Evolutionary conservation across 805 yeast species (phyloP).

Genomic region (Brettanomyces anomalus): DNA sequence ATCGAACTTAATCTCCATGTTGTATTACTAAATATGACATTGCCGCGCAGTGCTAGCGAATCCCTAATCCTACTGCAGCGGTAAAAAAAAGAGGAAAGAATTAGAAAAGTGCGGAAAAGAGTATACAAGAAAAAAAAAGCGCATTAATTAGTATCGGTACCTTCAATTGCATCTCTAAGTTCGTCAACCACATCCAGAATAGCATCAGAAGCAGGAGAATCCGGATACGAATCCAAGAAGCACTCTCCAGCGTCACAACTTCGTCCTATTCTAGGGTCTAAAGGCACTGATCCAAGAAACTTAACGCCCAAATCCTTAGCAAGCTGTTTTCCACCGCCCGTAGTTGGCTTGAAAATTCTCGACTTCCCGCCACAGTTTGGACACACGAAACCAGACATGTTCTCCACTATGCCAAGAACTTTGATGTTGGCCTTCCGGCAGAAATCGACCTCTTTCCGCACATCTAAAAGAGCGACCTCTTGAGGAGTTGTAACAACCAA

Average conservation of each 20-base stretch:
- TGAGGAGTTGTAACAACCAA: conserved; percentile 94
- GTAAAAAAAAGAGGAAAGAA: no score
- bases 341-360: conserved; percentile 85
- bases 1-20: no score
- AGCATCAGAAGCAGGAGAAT: conserved; percentile 87
- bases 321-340: conserved; percentile 88
- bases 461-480: conserved; percentile 92
- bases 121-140: no score
- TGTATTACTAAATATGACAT: no score
- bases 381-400: conserved; percentile 98
- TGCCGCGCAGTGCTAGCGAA: no score
- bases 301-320: conserved; percentile 73
- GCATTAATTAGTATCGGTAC: background rate
- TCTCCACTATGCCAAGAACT: conserved; percentile 86
- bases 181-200: conserved; percentile 75
- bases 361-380: conserved; percentile 90
- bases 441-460: conserved; percentile 90
- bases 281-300: conserved; percentile 86
- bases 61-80: no score
- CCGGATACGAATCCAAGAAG: conserved; percentile 76
- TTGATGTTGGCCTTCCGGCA: conserved; percentile 85
- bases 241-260: conserved; percentile 83
- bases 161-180: conserved; percentile 37
- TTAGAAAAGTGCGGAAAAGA: no score
- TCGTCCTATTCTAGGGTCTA: conserved; percentile 90